Base-by-base conservation (phyloP, 306 rosid species). In the Prunus campanulata region DNA sequence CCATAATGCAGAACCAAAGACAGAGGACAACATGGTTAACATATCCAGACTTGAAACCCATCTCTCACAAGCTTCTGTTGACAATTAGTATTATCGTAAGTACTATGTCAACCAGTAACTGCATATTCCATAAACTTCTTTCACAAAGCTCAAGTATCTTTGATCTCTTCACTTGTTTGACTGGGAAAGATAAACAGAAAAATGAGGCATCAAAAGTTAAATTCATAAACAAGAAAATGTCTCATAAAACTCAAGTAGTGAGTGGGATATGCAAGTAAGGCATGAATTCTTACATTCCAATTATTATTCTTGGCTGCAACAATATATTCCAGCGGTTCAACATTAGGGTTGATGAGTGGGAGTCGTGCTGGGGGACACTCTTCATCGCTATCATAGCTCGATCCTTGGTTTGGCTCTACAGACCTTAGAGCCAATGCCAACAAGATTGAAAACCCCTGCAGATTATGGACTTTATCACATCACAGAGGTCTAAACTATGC, bases 361-460 rank as follows among this genome's bases (percentile, higher is more conserved):
- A 82, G 79, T 75, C 83, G 82, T n/a, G 68, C 77, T 2, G 50
- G 51, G 35, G 55, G 22, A 63, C 27, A 78, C 32, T 78, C 82
- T 42, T 72, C 81, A 3, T 79, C 84, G n/a, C 79, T 79, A 10
- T 78, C 88, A 67, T 76, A 74, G 46, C 19, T 42, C n/a, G 25
- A 3, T 72, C 11, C 72, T 24, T 55, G 72, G 46, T 82, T 22
- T 30, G 79, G 72, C 44, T 77, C 77, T 61, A 76, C 13, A 20
- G 79, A 80, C 70, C 75, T 79, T 54, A 85, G 27, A 66, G 70
- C 79, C 73, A 70, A 20, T 16, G 88, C 66, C 76, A 82, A 44
- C 55, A 85, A 63, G 59, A 85, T 61, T 68, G 83, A 85, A 39
- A 79, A 72, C 3, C 82, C 88, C 88, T 85, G 74, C 61, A 81